phyloP scores from a whole-genome alignment of 805 yeast genomes.

The Sugiyamaella valdiviana region DNA sequence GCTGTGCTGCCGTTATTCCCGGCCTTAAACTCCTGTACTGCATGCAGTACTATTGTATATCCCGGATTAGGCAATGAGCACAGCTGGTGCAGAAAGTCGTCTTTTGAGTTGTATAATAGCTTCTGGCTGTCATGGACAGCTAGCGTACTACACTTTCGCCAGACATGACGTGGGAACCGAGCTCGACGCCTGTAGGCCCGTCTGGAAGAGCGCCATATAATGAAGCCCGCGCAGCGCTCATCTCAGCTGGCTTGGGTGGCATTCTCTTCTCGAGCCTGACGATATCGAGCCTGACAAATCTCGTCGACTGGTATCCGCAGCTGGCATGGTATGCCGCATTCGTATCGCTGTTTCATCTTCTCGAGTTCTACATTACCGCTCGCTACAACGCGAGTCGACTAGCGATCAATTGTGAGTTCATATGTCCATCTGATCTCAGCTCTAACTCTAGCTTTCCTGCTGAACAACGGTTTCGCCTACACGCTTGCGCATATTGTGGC shows the following conservation, averaged over 20 bases:
- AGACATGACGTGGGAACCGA: too few relatives aligned
- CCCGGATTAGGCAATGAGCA: background rate
- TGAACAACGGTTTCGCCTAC: conserved; percentile 59
- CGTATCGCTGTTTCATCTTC: conserved; percentile 62
- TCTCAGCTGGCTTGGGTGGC: conserved; percentile 28
- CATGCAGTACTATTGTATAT: background rate
- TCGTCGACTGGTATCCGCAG: conserved; percentile 20
- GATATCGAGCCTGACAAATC: too few relatives aligned
- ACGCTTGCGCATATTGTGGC: conserved; percentile 52
- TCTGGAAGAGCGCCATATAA: too few relatives aligned
- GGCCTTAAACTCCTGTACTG: background rate
- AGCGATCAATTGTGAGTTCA: conserved; percentile 46
- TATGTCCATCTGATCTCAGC: background rate
- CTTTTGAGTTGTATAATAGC: too few relatives aligned
- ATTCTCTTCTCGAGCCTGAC: conserved; percentile 19
- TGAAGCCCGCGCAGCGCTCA: conserved; percentile 27
- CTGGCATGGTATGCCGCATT: conserved; percentile 46
- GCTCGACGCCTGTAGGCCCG: too few relatives aligned
- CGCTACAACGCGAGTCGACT: conserved; percentile 60
- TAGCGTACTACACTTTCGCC: too few relatives aligned
- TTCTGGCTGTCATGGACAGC: too few relatives aligned
- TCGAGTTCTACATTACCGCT: conserved; percentile 80
- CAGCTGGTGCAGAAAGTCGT: too few relatives aligned
- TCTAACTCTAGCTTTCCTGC: conserved; percentile 41
- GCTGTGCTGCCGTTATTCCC: background rate